Percentiles rank a stretch among this genome's conserved stretches.
Conservation (phyloP, 2,329 filamentous ascomycete genomes). For the Penicillium sp. region DNA sequence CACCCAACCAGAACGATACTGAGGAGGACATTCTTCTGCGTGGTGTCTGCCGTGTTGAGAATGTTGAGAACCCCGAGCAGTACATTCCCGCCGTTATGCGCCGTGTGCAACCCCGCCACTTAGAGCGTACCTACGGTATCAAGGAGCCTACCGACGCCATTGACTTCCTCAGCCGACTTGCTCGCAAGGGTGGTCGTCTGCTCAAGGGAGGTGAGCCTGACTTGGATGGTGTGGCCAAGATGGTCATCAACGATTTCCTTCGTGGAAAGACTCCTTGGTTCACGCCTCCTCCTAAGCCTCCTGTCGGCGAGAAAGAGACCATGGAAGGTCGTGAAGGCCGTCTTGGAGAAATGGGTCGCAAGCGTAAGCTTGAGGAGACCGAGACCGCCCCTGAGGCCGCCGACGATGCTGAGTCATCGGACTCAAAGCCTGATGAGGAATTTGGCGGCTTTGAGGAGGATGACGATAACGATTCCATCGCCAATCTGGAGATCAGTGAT, state of each 20-base stretch:
- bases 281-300: constrained; percentile 69
- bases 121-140: constrained; percentile 90
- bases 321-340: constrained; percentile 73
- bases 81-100: constrained; percentile 83
- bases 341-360: constrained; percentile 78
- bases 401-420: constrained; percentile 36
- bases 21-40: constrained; percentile 85
- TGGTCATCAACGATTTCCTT: constrained; percentile 95
- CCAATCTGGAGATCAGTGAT: constrained; percentile 45
- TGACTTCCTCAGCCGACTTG: constrained; percentile 83
- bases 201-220: constrained; percentile 94
- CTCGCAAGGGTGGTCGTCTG: constrained; percentile 81
- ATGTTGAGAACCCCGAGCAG: constrained; percentile 93
- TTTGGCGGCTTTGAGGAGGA: constrained; percentile 43
- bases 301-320: constrained; percentile 49
- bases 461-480: constrained; percentile 44
- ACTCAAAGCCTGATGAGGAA: constrained; percentile 32
- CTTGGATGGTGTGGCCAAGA: constrained; percentile 91
- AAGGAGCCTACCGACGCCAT: constrained; percentile 74
- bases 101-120: constrained; percentile 79
- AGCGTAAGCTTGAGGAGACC: constrained; percentile 69
- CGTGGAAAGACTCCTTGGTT: constrained; percentile 97
- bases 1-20: constrained; percentile 79
- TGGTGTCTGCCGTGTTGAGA: constrained; percentile 91
- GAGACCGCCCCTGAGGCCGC: constrained; percentile 37